These are phyloP conservation scores for Cenchrus americanus DNA, from an alignment of 176 grass and related monocot genomes.

Conservation along the genomic window DNA sequence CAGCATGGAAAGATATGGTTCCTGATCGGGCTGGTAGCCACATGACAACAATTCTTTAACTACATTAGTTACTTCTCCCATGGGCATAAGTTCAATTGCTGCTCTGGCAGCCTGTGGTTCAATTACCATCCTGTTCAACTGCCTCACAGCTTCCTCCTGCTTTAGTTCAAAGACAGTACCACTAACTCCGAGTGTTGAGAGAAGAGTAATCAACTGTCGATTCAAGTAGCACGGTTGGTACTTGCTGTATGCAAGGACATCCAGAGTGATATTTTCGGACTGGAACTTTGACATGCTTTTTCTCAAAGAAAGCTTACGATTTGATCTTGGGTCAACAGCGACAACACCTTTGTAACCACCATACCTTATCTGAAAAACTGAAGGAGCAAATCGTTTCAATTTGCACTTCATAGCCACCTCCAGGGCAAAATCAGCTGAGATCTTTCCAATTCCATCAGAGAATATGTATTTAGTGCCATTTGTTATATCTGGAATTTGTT, in stretches of 20 bases:
- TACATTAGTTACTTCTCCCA: conserved; percentile 73
- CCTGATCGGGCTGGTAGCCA: conserved; percentile 72
- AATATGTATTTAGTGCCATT: conserved; percentile 64
- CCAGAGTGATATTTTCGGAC: conserved; percentile 72
- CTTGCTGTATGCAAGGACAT: conserved; percentile 93
- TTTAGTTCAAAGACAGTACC: conserved; percentile 74
- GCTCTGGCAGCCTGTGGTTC: conserved; percentile 63
- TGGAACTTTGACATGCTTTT: conserved; percentile 87
- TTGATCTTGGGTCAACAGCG: conserved; percentile 68
- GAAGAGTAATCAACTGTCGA: conserved; percentile 83
- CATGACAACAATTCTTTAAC: conserved; percentile 72
- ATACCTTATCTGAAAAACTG: conserved; percentile 94
- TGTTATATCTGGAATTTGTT: conserved; percentile 70
- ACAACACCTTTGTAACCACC: conserved; percentile 94
- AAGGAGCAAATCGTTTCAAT: conserved; percentile 64
- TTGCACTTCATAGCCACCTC: conserved; percentile 77
- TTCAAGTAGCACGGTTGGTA: conserved; percentile 85
- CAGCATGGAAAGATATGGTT: conserved; percentile 87
- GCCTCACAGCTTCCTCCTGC: conserved; percentile 58
- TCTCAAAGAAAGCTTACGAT: conserved; percentile 77
- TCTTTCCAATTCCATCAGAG: conserved; percentile 95
- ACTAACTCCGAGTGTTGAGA: conserved; percentile 72
- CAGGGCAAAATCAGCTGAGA: conserved; percentile 73
- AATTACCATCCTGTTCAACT: conserved; percentile 69
- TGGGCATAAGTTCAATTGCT: conserved; percentile 74